Base-by-base conservation (phyloP, 2,329 filamentous ascomycete genomes). In the Xylariaceae sp. region DNA sequence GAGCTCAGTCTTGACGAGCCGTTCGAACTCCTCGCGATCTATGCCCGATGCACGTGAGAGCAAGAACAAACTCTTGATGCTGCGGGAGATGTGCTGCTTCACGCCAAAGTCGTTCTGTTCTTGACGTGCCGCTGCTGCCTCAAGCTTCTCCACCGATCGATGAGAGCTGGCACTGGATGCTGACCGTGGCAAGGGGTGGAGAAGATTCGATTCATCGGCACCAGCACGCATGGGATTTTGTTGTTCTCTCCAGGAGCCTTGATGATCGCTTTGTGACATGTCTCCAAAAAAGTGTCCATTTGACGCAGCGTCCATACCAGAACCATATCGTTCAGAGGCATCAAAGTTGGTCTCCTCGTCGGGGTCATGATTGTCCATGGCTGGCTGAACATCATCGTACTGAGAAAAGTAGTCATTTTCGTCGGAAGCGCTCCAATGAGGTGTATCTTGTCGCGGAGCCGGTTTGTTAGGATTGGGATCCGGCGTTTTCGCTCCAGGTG, bases 331-430 rank as follows among this genome's bases (percentile, higher is more conserved):
- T 2, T 76, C 76, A 5, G 73, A 73, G 15, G 74, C 64, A 23
- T 71, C 71, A 10, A 75, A 58, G 72, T 67, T 64, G 48, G 60
- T 75, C 58, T 79, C 86, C 74, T 91, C 88, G 66, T 91, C 88
- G n/a, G 89, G 89, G 65, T 92, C 89, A 71, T 92, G 86, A 58
- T 84, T 85, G 73, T 93, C 90, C 79, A 93, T 85, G 37, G 89
- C 89, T 2, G 89, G 88, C 71, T 93, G 89, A 7, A 93, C 88
- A 63, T 83, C 79, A 66, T 88, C 86, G 72, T 94, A 93, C 70
- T 88, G 85, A 15, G 87, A 84, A 72, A 85, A 93, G 73, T 93
- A 93, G 49, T 85, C 85, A 51, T 88, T 83, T 62, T 92, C 89
- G 17, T 78, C 77, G 6, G 77, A 76, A 8, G 73, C 63, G 55